Evolutionary conservation across 176 grass and related monocot genomes (phyloP), one percentile per base, ranked within the genome.

Genomic region (Paspalum vaginatum): DNA sequence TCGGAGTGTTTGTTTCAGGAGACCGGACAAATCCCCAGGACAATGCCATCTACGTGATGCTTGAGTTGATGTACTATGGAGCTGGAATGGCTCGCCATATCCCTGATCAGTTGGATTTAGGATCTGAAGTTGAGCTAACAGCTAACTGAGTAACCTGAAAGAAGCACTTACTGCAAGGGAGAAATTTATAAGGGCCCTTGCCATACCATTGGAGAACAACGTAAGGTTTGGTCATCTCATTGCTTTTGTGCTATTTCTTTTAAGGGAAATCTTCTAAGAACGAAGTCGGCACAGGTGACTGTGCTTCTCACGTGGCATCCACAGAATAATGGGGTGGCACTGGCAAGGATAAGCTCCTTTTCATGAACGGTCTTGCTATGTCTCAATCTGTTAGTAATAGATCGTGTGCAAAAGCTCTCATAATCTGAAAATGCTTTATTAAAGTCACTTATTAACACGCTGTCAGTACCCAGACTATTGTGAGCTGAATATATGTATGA

Each of bases 1-100:
- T 75, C 0, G 80, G 75, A 22, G 84, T 87, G 73, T 93, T 93
- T 55, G 85, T 90, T 47, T 82, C 91, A n/a, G 75, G 79, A 16
- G 92, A 89, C 40, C 77, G 61, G 26, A 82, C 76, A 61, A 84
- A 89, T 75, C 72, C 79, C 46, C 68, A 85, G 68, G 62, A 75
- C 67, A 72, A 55, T 62, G 77, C 76, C 18, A 89, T 89, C 42
- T 87, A 79, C 41, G 5, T 38, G 43, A 88, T 94, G 86, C 83
- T 94, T 48, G 76, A 68, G 5, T 63, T 86, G 83, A 71, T 89
- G 44, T 72, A 89, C 58, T 79, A 60, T 9, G 83, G 67, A 26
- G 32, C 77, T 20, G 78, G 83, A 66, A 86, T 77, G 75, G 70
- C 40, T 37, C 57, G 14, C 0, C 68, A 62, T 69, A 37, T 61